These are phyloP conservation scores for Moniliella sp. DNA, from an alignment of 1,284 basidiomycete species.

Conservation along the genomic window DNA sequence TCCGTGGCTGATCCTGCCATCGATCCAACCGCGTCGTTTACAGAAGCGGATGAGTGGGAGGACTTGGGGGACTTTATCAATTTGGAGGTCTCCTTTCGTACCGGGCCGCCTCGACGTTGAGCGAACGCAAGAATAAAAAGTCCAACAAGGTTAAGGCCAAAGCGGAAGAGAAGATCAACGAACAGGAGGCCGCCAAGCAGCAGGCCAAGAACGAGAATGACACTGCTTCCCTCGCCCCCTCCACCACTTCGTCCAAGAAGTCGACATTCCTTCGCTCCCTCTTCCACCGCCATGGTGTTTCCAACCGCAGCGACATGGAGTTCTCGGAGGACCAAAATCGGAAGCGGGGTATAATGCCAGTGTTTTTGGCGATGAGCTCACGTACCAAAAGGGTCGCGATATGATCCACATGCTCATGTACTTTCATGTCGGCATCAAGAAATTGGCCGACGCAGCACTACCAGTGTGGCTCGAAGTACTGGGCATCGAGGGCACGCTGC, in stretches of 20 bases:
- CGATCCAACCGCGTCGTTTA: too few species aligned
- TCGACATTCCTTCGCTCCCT: too few species aligned
- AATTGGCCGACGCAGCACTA: constrained; percentile 21
- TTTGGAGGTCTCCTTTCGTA: constrained; percentile 21
- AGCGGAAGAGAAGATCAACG: constrained; percentile 3
- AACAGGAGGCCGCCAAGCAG: neutral
- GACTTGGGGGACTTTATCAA: constrained; percentile 22
- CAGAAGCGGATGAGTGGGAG: constrained; percentile 7
- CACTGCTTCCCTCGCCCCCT: too few species aligned
- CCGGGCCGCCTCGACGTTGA: constrained; percentile 8
- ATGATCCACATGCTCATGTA: constrained; percentile 2
- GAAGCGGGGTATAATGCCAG: too few species aligned
- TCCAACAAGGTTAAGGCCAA: constrained; percentile 5
- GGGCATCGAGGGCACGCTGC: constrained; percentile 23
- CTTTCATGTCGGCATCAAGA: constrained; percentile 22
- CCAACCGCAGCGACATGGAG: constrained; percentile 1
- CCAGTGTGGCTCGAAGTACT: constrained; percentile 27
- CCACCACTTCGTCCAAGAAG: too few species aligned
- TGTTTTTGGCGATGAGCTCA: too few species aligned
- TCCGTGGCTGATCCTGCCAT: too few species aligned
- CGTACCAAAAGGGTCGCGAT: too few species aligned
- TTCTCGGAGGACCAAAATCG: neutral
- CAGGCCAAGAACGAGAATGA: too few species aligned
- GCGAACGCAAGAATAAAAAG: constrained; percentile 1
- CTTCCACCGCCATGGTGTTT: too few species aligned